Evolutionary conservation across 805 yeast species (phyloP).

Genomic region (Brettanomyces sp.): DNA sequence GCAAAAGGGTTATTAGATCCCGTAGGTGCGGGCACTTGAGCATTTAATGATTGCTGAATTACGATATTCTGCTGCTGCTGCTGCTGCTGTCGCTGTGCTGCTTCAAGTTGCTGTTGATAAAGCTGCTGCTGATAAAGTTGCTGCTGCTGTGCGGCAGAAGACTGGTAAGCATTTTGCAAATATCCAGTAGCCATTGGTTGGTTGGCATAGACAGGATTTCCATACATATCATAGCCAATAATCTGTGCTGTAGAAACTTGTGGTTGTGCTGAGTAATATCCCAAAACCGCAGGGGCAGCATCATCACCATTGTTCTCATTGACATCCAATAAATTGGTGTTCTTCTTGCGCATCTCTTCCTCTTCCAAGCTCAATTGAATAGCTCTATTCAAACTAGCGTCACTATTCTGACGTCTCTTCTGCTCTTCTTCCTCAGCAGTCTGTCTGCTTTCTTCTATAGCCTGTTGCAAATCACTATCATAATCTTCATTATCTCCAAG

Average conservation of each 20-base stretch:
- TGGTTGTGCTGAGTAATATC: conserved; percentile 13
- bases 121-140: conserved; percentile 13
- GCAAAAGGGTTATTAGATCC: conserved; percentile 31
- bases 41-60: conserved; percentile 15
- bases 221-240: conserved; percentile 49
- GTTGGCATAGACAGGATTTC: conserved; percentile 50
- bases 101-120: conserved; percentile 15
- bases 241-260: conserved; percentile 29
- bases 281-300: conserved; percentile 18
- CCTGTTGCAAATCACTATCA: conserved; percentile 72
- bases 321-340: conserved; percentile 44
- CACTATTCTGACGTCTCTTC: conserved; percentile 46
- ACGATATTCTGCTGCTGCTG: conserved; percentile 14
- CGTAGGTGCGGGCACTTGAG: conserved; percentile 28
- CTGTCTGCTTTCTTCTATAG: conserved; percentile 66
- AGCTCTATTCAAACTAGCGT: conserved; percentile 61
- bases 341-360: conserved; percentile 51
- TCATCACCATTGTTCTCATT: conserved; percentile 27
- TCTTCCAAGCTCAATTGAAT: conserved; percentile 67
- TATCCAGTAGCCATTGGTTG: conserved; percentile 47
- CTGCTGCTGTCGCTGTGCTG: conserved; percentile 13
- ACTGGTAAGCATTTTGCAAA: conserved; percentile 35
- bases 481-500: conserved; percentile 32
- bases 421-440: conserved; percentile 71
- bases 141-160: conserved; percentile 14